Evolutionary conservation across 129 eudicot species (phyloP), one percentile per base, ranked within the genome.

Genomic region (Logfia minima): DNA sequence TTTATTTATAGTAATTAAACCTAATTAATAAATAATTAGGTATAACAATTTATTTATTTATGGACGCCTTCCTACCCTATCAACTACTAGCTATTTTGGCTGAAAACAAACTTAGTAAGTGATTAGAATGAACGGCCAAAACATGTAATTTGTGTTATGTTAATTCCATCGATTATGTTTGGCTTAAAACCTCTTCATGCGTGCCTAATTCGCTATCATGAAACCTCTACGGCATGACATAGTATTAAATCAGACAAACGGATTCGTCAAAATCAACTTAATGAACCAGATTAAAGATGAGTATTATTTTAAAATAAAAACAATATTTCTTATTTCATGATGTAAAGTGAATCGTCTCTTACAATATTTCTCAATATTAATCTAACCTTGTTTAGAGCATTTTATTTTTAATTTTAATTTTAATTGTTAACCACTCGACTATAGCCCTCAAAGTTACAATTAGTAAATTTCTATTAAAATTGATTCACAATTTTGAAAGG

Each of bases 51-150:
- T 56, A 18, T 56, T 56, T 45, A 45, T 23, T 73, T 29, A 29
- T 71, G 37, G 56, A 73, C 34, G 52, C 16, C 48, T 71, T 52
- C n/a, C 5, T 26, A 6, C 10, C 66, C 34, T 55, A 56, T 32
- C 52, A 45, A 56, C 56, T 72, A 26, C 29, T 26, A 72, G 34
- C 52, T 56, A 56, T 37, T 72, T 73, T 73, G 77, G 68, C 77
- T 35, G 59, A 21, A 32, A 31, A 55, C 65, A 56, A 51, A 72
- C 21, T 70, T 70, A 52, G 63, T 21, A 51, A 71, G 24, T 13
- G 76, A 22, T 73, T 59, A 58, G 68, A 59, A 34, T 58, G 55
- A 58, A 73, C 23, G 34, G 68, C 68, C 39, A 22, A 59, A 35
- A 74, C 41, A 65, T 65, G 43, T 65, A 29, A 65, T 65, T 31